Evolutionary conservation across 176 grass and related monocot species (phyloP), one percentile per base, ranked within the genome.

Genomic region (Lolium multiflorum): DNA sequence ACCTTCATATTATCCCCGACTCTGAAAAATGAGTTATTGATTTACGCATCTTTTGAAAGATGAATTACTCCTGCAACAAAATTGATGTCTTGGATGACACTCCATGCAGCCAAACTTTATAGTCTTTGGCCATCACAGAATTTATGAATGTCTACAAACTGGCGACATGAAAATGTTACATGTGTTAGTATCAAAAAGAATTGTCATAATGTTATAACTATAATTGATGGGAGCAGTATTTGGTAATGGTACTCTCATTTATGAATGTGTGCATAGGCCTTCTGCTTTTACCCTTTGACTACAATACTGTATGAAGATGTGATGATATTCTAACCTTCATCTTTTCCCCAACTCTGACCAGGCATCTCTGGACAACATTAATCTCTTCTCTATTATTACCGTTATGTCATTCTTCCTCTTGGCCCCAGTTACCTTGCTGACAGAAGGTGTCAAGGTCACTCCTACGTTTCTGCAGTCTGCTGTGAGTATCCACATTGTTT

Each of bases 341-440:
- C 8, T 55, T 86, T 65, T 3, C 24, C 18, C 54, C 21, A 84
- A 17, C 76, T 64, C 22, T 85, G 50, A 26, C 3, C 82, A 99
- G 97, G 90, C 94, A 89, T 91, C 89, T 87, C 76, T 87, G n/a
- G 89, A 91, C 76, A 91, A 87, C 76, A 93, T 99, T 79, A 99
- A 88, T 86, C 92, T 96, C 61, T 99, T 99, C 82, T 99, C 90
- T 11, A 93, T 99, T 77, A 99, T 99, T 39, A 99, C 93, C 18
- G 77, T 96, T 50, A 99, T 99, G 97, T 99, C 97, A 89, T 96
- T 99, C 78, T 93, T 94, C 76, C 81, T 99, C 15, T 88, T 99
- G 64, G 88, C 94, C 71, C 94, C 97, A 39, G 78, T 94, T 57
- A 91, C 90, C 65, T 88, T 94, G 17, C 87, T 99, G 58, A 91